A percentile compares a stretch with the other conserved stretches of the same genome.
Conservation (phyloP, 164 flowering plant genomes). For the Berberis vulgaris region DNA sequence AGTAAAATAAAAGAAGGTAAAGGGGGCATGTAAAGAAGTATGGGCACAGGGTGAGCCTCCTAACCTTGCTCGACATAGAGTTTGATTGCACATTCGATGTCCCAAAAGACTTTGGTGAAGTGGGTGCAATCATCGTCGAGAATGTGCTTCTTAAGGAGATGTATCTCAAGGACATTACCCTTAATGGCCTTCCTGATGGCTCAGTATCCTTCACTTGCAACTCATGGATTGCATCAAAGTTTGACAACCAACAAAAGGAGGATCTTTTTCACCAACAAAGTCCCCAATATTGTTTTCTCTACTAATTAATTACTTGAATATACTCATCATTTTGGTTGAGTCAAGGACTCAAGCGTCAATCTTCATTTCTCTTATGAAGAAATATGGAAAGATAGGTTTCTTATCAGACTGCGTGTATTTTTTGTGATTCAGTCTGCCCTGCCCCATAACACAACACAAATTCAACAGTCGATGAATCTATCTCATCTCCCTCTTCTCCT, state of each 20-base stretch:
- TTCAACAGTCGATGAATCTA: no score
- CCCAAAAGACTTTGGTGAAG: conserved; percentile 36
- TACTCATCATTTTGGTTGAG: background rate
- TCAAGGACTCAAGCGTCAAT: background rate
- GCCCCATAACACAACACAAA: conserved; percentile 50
- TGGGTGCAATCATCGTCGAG: conserved; percentile 48
- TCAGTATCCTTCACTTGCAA: conserved; percentile 23
- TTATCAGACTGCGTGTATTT: background rate
- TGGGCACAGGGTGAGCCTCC: no score
- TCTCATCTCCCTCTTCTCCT: no score
- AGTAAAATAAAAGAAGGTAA: no score
- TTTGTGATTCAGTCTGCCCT: conserved; percentile 39
- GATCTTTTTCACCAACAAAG: conserved; percentile 58
- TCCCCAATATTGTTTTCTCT: conserved; percentile 1
- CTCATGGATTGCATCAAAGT: conserved; percentile 58
- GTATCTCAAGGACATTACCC: conserved; percentile 28
- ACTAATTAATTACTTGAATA: background rate
- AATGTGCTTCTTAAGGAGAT: conserved; percentile 56
- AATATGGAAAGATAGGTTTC: background rate
- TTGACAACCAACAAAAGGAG: conserved; percentile 32
- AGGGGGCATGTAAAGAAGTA: no score
- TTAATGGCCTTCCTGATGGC: conserved; percentile 36
- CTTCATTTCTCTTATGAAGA: background rate
- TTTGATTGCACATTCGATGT: conserved; percentile 15
- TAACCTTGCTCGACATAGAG: background rate